Evolutionary conservation across 139 green algal genomes (phyloP).

Genomic region (Limnomonas spitsbergensis): DNA sequence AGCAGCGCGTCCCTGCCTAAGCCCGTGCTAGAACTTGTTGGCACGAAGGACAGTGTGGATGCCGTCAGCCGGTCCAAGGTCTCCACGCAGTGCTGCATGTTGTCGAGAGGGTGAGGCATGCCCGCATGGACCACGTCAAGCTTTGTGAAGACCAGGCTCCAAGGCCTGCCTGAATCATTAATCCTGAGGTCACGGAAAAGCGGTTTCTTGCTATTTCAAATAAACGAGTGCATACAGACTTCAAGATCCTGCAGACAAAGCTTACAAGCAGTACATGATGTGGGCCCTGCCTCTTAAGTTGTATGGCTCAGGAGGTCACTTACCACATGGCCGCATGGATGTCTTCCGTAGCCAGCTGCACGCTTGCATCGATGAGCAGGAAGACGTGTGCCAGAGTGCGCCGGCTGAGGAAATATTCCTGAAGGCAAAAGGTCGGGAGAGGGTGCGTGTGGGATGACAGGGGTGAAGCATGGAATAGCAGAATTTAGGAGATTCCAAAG

Average conservation of each 20-base stretch:
- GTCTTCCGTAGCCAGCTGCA: slow-evolving; percentile 77
- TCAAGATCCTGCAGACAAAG: no score
- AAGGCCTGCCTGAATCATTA: background rate
- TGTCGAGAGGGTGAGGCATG: background rate
- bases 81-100: background rate
- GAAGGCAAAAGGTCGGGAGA: no score
- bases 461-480: no score
- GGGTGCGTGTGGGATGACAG: no score
- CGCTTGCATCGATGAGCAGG: slow-evolving; percentile 83
- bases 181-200: background rate
- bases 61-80: background rate
- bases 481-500: no score
- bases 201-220: background rate
- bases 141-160: slow-evolving; percentile 18
- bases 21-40: slow-evolving; percentile 4
- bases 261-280: no score
- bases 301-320: background rate
- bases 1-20: background rate
- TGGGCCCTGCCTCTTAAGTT: no score
- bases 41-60: background rate
- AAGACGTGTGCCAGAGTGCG: slow-evolving; percentile 79
- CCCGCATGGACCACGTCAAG: background rate
- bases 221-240: slow-evolving; percentile 53
- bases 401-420: slow-evolving; percentile 70
- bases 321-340: slow-evolving; percentile 76